A percentile compares a stretch with the other conserved stretches of the same genome.
phyloP scores from a whole-genome alignment of 345 rosid species.

The Erodium maritimum region DNA sequence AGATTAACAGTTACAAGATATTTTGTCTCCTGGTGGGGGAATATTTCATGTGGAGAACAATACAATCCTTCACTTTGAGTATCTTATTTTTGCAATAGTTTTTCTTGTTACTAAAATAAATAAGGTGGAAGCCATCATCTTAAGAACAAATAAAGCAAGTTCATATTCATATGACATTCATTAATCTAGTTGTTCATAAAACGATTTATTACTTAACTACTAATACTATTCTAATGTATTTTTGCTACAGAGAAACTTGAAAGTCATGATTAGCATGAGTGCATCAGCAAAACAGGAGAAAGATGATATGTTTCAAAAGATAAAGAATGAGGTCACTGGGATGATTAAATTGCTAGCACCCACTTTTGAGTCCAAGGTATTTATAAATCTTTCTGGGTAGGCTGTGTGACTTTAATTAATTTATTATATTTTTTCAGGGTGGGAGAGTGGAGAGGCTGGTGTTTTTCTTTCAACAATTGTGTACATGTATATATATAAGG shows the following conservation, averaged over 20 bases:
- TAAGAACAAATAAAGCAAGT: not conserved
- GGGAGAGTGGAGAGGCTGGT: not conserved
- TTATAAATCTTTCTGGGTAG: slow-evolving; percentile 2
- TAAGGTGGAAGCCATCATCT: too few species aligned
- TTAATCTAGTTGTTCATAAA: not conserved
- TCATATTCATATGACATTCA: not conserved
- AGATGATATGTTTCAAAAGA: slow-evolving; percentile 63
- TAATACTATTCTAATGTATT: slow-evolving; percentile 5
- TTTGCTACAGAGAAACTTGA: slow-evolving; percentile 69
- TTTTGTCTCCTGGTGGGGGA: not conserved
- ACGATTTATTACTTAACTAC: not conserved
- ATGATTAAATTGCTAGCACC: slow-evolving; percentile 50
- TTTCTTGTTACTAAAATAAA: not conserved
- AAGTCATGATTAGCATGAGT: slow-evolving; percentile 57
- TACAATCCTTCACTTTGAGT: too few species aligned
- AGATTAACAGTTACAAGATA: not conserved
- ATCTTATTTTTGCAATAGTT: too few species aligned
- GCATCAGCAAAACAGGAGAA: slow-evolving; percentile 70
- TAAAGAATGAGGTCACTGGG: slow-evolving; percentile 73
- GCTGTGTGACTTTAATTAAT: not conserved
- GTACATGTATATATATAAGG: not conserved
- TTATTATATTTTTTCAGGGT: not conserved
- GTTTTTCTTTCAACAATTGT: not conserved
- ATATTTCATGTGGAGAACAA: not conserved
- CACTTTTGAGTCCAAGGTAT: slow-evolving; percentile 54